These are phyloP conservation scores for Pyronema omphalodes DNA, from an alignment of 495 filamentous ascomycete genomes.

Conservation along the genomic window DNA sequence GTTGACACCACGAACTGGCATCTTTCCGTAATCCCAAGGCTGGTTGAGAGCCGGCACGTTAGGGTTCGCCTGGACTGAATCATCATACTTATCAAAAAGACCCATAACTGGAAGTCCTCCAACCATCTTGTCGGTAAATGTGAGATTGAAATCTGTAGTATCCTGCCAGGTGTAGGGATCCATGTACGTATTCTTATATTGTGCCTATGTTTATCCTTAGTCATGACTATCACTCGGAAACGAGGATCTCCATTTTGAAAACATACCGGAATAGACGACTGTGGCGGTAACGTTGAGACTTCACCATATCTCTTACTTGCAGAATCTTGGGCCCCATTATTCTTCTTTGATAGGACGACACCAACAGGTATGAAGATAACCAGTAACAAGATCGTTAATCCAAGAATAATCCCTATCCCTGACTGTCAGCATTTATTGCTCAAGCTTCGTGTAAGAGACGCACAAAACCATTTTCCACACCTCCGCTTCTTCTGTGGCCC, in stretches of 20 bases:
- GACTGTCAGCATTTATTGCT: not conserved
- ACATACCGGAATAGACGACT: conserved; percentile 18
- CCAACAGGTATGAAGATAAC: conserved; percentile 45
- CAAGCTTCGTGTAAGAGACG: not conserved
- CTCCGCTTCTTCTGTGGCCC: conserved; percentile 20
- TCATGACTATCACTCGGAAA: not conserved
- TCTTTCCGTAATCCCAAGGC: conserved; percentile 52
- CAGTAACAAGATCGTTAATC: conserved; percentile 34
- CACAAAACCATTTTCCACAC: conserved; percentile 21
- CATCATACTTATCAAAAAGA: conserved; percentile 69
- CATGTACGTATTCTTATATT: conserved; percentile 49
- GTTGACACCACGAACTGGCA: conserved; percentile 77
- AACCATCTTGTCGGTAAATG: conserved; percentile 70
- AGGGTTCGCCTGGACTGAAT: conserved; percentile 56
- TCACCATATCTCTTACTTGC: conserved; percentile 8
- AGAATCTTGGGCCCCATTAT: conserved; percentile 1
- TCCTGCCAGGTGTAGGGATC: conserved; percentile 92
- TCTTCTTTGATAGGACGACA: conserved; percentile 39
- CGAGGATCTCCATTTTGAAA: not conserved
- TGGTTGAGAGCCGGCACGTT: conserved; percentile 64
- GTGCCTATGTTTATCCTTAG: conserved; percentile 27
- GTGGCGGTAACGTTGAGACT: conserved; percentile 4
- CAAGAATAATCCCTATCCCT: conserved; percentile 23
- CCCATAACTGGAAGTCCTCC: conserved; percentile 84
- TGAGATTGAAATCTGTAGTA: conserved; percentile 81